Base-by-base conservation (phyloP, 139 green algal species). In the Dunaliella primolecta region DNA sequence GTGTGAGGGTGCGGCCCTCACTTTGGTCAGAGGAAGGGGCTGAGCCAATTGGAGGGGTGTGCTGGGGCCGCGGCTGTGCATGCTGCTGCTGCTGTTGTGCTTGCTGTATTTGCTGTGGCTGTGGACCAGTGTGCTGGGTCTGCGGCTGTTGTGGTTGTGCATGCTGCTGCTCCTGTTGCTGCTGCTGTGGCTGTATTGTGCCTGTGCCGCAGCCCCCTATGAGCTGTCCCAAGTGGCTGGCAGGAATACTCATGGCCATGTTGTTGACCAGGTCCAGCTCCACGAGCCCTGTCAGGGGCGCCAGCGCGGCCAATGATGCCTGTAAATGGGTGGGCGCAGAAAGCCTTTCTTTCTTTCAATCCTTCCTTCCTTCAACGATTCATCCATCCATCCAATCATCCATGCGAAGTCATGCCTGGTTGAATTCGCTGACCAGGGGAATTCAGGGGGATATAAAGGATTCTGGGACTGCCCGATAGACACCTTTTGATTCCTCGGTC, bases 211-310 rank as follows among this genome's bases (percentile, higher is more conserved):
- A n/a, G n/a, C 7, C 3, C 29, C 75, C 32, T 11, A 33, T 30
- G 1, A 33, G 75, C 75, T 37, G 75, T 30, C 75, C 75, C 1
- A 80, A n/a, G n/a, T 80, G n/a, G 1, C 27, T 29, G 2, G 75
- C 75, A 27, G 75, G 83, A 7, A 64, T 15, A 15, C 46, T 15
- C 46, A 64, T 64, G 46, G 46, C 7, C 46, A 64, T 64, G 55
- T 78, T 86, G 83, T 91, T 87, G 24, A 85, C 84, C 37, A 88
- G 70, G 23, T 84, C 84, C 46, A 91, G 75, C 32, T 84, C 80
- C 34, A 84, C 33, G 36, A 91, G 75, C 81, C 84, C 81, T 2
- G 31, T 80, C 75, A 91, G 83, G 29, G 85, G 71, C 0, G 80
- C 79, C 15, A 91, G 64, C 36, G 75, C 84, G 0, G 81, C 56